These are phyloP conservation scores for Yamadazyma buinensis DNA, from an alignment of 1,139 yeast genomes.

Conservation along the genomic window DNA sequence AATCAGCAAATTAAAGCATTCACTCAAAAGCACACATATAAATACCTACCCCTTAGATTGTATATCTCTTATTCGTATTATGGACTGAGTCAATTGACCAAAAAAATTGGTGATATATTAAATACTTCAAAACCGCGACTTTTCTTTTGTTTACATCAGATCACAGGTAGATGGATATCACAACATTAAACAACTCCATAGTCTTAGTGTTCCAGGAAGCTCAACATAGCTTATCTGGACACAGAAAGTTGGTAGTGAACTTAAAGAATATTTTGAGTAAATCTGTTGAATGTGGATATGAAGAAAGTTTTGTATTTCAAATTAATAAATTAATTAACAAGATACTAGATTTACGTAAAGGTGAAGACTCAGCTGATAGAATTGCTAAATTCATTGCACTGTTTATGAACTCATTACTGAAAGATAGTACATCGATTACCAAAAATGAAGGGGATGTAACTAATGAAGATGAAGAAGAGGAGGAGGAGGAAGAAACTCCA, in stretches of 20 bases:
- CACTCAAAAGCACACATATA: too few species aligned
- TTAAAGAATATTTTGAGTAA: constrained; percentile 56
- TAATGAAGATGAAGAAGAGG: constrained; percentile 16
- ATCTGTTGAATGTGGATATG: constrained; percentile 50
- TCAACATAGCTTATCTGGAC: constrained; percentile 70
- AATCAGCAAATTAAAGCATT: too few species aligned
- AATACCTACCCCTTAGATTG: too few species aligned
- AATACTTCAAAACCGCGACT: constrained; percentile 2
- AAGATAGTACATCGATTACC: constrained; percentile 25
- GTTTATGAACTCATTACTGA: constrained; percentile 52
- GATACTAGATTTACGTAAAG: constrained; percentile 63
- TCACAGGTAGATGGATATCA: constrained; percentile 1
- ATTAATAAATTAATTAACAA: constrained; percentile 63
- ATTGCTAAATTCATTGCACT: constrained; percentile 70
- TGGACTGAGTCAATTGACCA: too few species aligned
- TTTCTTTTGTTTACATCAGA: constrained; percentile 3
- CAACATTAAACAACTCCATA: constrained; percentile 31
- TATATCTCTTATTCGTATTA: too few species aligned
- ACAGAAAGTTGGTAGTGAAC: constrained; percentile 66
- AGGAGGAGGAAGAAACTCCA: constrained; percentile 32
- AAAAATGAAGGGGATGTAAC: constrained; percentile 17
- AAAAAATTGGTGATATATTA: too few species aligned
- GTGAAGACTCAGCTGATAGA: constrained; percentile 73
- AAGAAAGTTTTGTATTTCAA: constrained; percentile 54
- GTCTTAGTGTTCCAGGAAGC: constrained; percentile 80